Percentiles rank a stretch among this genome's conserved stretches.
phyloP scores from a whole-genome alignment of 495 filamentous ascomycete species.

The Articulospora tetracladia region DNA sequence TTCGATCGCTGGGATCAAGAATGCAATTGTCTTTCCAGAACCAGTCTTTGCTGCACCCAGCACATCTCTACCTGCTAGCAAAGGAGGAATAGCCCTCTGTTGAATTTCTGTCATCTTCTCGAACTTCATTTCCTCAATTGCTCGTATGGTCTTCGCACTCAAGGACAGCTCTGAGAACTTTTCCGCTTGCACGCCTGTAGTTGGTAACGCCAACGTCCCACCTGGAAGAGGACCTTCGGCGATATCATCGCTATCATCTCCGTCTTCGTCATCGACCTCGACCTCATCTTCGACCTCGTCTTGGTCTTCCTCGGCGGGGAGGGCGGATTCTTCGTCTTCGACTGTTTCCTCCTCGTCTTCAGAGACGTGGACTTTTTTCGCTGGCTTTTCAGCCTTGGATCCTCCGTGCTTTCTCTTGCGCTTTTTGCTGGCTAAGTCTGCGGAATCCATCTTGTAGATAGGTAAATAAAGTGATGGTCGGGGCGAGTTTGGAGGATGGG shows the following conservation, averaged over 20 bases:
- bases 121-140: conserved; percentile 88
- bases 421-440: conserved; percentile 27
- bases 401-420: conserved; percentile 27
- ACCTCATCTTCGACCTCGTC: conserved; percentile 5
- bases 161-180: conserved; percentile 79
- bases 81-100: conserved; percentile 77
- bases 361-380: conserved; percentile 17
- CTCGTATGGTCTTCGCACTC: conserved; percentile 81
- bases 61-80: conserved; percentile 87
- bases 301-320: background rate
- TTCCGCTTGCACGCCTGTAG: conserved; percentile 15
- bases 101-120: conserved; percentile 97
- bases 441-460: conserved; percentile 22
- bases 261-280: conserved; percentile 4
- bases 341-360: conserved; percentile 16
- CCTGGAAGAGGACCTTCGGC: conserved; percentile 12
- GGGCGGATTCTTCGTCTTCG: conserved; percentile 5
- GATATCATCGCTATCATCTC: conserved; percentile 12
- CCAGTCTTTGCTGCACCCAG: conserved; percentile 96
- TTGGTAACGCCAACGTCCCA: conserved; percentile 20
- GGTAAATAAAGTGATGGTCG: background rate
- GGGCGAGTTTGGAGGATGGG: background rate
- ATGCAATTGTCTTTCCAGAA: conserved; percentile 91
- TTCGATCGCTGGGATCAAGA: conserved; percentile 91
- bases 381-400: conserved; percentile 12